Evolutionary conservation across 1,284 basidiomycete species (phyloP), one percentile per base, ranked within the genome.

Genomic region (Moesziomyces sp.): DNA sequence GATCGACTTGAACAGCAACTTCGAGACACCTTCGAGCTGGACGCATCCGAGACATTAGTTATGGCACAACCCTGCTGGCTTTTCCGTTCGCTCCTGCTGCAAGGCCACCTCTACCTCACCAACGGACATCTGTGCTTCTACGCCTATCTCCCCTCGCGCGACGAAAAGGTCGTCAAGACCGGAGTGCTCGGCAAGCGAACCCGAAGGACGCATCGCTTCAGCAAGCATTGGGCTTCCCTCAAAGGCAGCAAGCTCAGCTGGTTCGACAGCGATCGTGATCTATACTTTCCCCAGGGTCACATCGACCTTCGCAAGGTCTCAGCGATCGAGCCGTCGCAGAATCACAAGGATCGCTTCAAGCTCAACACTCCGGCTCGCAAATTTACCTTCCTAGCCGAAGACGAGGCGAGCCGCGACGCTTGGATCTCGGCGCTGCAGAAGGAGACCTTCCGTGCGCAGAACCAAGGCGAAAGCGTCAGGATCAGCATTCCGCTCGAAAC

Each of bases 101-200:
- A 98, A 85, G 95, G 95, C 18, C 97, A 96, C 84, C 92, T 98
- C 89, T 99, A 96, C 84, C 87, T 98, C 46, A 97, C 96, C 2
- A 92, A 91, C 73, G 89, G 90, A 5, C 92, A 96, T 80, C 85
- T 98, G 26, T 97, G 95, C 86, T 99, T 98, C 86, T 98, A 97
- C 84, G 96, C 96, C 0, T 94, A 96, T 83, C 91, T 99, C 23
- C 79, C 79, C 11, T 72, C 72, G 16, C 69, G 70, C 26, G 72
- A 74, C 16, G 66, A 74, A 38, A 60, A 69, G 53, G 53, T 67
- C 18, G 28, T 78, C 56, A 66, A 70, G 56, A 65, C 77, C 0
- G 70, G 75, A 4, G 16, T 61, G 44, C 42, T 79, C 14, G 51
- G 62, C 52, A 79, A 80, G 53, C 62, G 58, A 8, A 80, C 78